Conservation (phyloP, 1,139 yeast species). For the Blastobotrys buckinghamii region DNA sequence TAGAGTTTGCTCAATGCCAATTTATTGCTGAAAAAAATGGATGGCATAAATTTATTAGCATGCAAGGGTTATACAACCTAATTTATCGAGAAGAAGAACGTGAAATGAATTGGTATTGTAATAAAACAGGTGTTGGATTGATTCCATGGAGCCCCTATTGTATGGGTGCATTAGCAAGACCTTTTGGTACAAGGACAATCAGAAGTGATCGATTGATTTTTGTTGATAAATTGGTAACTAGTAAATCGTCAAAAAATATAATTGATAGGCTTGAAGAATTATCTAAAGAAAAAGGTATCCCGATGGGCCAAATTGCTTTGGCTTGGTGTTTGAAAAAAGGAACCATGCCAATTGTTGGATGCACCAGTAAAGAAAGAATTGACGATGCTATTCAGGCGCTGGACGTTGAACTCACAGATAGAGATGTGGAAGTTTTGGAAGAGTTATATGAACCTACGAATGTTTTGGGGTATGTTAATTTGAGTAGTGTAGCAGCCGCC, state of each 20-base stretch:
- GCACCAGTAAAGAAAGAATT: constrained; percentile 44
- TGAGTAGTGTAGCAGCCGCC: too few relatives aligned
- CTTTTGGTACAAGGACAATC: constrained; percentile 19
- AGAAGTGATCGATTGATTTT: constrained; percentile 40
- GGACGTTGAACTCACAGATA: constrained; percentile 39
- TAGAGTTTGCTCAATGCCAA: constrained; percentile 45
- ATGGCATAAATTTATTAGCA: constrained; percentile 52
- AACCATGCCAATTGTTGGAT: constrained; percentile 48
- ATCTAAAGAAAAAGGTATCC: constrained; percentile 39
- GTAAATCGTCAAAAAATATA: constrained; percentile 43
- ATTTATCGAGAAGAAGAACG: constrained; percentile 55
- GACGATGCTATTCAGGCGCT: constrained; percentile 48
- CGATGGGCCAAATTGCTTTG: constrained; percentile 50
- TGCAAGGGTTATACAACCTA: constrained; percentile 55
- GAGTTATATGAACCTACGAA: constrained; percentile 39
- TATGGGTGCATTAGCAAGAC: constrained; percentile 44
- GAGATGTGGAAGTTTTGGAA: constrained; percentile 45
- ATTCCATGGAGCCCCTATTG: constrained; percentile 50
- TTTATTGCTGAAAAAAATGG: constrained; percentile 45
- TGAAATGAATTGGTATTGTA: constrained; percentile 52
- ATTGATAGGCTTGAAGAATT: constrained; percentile 48
- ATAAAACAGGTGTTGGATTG: constrained; percentile 43
- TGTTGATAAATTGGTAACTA: constrained; percentile 49
- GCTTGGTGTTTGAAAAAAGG: constrained; percentile 55
- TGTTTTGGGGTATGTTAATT: background rate